Conservation (phyloP, 768 basidiomycete species). For the Trametes punicea region DNA sequence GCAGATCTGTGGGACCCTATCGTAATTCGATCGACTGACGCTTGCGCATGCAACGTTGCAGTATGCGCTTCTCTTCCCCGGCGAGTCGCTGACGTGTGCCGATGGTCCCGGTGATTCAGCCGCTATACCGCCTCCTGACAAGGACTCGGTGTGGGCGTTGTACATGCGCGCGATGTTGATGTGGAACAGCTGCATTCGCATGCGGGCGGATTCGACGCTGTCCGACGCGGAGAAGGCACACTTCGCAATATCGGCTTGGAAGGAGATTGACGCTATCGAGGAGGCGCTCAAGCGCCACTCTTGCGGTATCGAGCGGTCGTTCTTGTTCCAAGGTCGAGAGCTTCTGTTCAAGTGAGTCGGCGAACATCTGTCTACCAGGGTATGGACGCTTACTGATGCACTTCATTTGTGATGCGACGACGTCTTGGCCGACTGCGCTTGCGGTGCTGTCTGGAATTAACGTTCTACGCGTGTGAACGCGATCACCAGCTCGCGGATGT, state of each 20-base stretch:
- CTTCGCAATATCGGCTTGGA: slow-evolving; percentile 67
- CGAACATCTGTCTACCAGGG: not conserved
- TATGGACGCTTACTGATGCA: not conserved
- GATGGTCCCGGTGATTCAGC: slow-evolving; percentile 13
- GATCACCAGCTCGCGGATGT: slow-evolving; percentile 56
- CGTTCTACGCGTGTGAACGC: not conserved
- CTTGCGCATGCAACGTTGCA: slow-evolving; percentile 24
- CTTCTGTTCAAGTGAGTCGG: slow-evolving; percentile 70
- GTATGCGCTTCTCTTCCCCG: slow-evolving; percentile 74
- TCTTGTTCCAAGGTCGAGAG: slow-evolving; percentile 67
- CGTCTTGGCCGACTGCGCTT: not conserved
- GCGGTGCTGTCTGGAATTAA: not conserved
- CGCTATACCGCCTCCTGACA: slow-evolving; percentile 32
- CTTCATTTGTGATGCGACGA: not conserved
- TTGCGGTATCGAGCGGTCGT: slow-evolving; percentile 64
- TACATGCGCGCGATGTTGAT: slow-evolving; percentile 65
- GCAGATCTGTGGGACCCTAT: not conserved
- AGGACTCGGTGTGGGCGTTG: slow-evolving; percentile 74
- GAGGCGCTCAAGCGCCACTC: slow-evolving; percentile 58
- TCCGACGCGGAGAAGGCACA: slow-evolving; percentile 52
- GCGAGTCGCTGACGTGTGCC: slow-evolving; percentile 47
- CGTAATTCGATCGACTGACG: not conserved
- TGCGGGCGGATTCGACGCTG: slow-evolving; percentile 42
- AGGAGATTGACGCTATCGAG: slow-evolving; percentile 67
- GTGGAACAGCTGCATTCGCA: slow-evolving; percentile 70